Conservation (phyloP, 2,329 filamentous ascomycete genomes). For the Fusarium sp. region DNA sequence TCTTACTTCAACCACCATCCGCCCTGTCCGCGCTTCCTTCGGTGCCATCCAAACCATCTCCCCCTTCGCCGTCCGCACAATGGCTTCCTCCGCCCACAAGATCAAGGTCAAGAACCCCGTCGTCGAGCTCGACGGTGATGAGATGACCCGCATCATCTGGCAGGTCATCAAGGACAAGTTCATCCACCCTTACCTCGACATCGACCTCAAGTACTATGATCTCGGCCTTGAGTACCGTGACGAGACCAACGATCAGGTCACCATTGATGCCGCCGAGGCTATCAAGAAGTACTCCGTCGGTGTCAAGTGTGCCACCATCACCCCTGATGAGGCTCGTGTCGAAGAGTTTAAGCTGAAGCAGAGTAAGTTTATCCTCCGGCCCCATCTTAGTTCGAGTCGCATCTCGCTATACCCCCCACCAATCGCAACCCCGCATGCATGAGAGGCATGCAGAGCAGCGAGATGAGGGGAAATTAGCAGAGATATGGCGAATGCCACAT, state of each 20-base stretch:
- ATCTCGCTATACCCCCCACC: constrained; percentile 38
- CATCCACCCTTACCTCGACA: constrained; percentile 94
- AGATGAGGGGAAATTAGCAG: constrained; percentile 25
- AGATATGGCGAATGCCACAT: constrained; percentile 31
- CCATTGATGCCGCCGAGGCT: constrained; percentile 91
- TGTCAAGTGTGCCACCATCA: constrained; percentile 99
- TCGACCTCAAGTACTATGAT: constrained; percentile 99
- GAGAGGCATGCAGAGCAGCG: constrained; percentile 28
- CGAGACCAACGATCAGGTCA: constrained; percentile 96
- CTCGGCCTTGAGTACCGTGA: constrained; percentile 94
- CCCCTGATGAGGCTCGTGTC: constrained; percentile 94
- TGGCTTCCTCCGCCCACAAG: constrained; percentile 74
- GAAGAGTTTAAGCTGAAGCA: constrained; percentile 99
- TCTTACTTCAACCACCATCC: constrained; percentile 44
- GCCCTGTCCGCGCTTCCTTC: constrained; percentile 62
- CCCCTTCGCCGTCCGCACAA: constrained; percentile 74
- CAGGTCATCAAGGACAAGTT: constrained; percentile 99
- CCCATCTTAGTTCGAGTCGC: constrained; percentile 24
- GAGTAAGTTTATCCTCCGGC: constrained; percentile 69
- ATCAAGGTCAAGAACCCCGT: constrained; percentile 99
- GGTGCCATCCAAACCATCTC: constrained; percentile 60
- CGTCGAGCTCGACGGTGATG: constrained; percentile 93
- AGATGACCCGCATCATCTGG: constrained; percentile 99
- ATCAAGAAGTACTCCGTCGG: constrained; percentile 99
- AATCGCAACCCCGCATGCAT: constrained; percentile 46